phyloP scores from a whole-genome alignment of 2,329 filamentous ascomycete species.

The Diaporthe longicolla region DNA sequence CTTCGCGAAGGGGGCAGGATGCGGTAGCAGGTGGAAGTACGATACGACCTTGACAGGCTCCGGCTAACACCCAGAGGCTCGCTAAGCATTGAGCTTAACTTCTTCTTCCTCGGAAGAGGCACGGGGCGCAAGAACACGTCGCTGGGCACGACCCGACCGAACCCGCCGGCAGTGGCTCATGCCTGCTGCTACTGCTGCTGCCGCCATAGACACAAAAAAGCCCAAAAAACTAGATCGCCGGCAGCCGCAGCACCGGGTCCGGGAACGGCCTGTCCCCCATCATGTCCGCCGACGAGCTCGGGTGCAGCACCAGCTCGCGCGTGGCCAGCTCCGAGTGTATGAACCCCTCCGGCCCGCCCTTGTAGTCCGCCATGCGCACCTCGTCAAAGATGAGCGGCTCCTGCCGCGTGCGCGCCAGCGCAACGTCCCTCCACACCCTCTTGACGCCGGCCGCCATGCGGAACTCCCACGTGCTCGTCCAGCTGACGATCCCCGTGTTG shows the following conservation, averaged over 20 bases:
- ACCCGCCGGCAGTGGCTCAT: background rate
- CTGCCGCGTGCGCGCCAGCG: slow-evolving; percentile 33
- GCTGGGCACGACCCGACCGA: background rate
- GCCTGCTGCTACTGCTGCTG: background rate
- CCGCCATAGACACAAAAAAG: background rate
- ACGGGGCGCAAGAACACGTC: too few relatives aligned
- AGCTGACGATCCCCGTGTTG: slow-evolving; percentile 39
- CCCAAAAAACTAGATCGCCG: background rate
- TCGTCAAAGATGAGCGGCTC: slow-evolving; percentile 40
- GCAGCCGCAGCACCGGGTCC: slow-evolving; percentile 36
- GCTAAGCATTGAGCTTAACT: background rate
- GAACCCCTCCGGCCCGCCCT: slow-evolving; percentile 39
- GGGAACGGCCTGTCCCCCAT: slow-evolving; percentile 38
- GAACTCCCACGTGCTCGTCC: slow-evolving; percentile 44
- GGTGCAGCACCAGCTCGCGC: slow-evolving; percentile 40
- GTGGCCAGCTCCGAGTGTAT: slow-evolving; percentile 41
- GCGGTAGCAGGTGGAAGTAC: background rate
- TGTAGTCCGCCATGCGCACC: slow-evolving; percentile 33
- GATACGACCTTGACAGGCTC: slow-evolving; percentile 1
- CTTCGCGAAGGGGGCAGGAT: background rate
- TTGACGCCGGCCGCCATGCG: slow-evolving; percentile 24
- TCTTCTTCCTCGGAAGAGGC: background rate
- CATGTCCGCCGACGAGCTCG: slow-evolving; percentile 34
- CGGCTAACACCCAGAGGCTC: background rate
- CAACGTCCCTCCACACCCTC: slow-evolving; percentile 42